Base-by-base conservation (phyloP, 75 land plant species). In the Ceratopteris richardii region DNA sequence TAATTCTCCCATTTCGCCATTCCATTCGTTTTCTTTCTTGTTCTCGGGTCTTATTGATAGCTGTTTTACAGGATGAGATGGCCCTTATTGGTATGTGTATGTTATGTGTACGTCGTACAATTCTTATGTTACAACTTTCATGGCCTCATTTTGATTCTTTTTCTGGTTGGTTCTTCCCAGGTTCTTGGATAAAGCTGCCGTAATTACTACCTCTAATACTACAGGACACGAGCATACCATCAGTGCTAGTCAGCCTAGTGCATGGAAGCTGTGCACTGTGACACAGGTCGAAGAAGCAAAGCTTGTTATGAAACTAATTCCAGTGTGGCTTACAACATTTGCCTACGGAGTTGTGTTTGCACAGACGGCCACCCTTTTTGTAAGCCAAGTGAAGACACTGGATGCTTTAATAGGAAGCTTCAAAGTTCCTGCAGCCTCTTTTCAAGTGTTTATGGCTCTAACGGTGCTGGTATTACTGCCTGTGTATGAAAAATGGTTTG, bases 251-350 rank as follows among this genome's bases (percentile, higher is more conserved):
- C 37, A 9, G 7, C n/a, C n/a, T n/a, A 68, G 46, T 21, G 66
- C 44, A n/a, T 68, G 71, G 71, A 50, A 18, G 28, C 30, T 68
- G 4, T 36, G 31, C 5, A 53, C 66, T 24, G 69, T 64, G 23
- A 64, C 60, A 4, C 71, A 56, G 19, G 73, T 70, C 17, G 73
- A 70, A 54, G 73, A 70, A 37, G 70, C 65, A 31, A 70, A 70
- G 60, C 58, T 64, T 1, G 41, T 70, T 1, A 26, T 65, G 25
- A 58, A 69, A 7, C 3, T 66, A 27, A 16, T 58, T 36, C 68
- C 68, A 14, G 39, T 66, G 12, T 66, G 68, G 68, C 9, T 46
- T 26, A 20, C 53, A 0, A 46, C 30, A 11, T 12, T 31, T 14
- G 26, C 57, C 17, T 53, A 53, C 25, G 11, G 25, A 22, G 17